Base-by-base conservation (phyloP, 352 stramenopile species). In the Globisporangium echinulatum region DNA sequence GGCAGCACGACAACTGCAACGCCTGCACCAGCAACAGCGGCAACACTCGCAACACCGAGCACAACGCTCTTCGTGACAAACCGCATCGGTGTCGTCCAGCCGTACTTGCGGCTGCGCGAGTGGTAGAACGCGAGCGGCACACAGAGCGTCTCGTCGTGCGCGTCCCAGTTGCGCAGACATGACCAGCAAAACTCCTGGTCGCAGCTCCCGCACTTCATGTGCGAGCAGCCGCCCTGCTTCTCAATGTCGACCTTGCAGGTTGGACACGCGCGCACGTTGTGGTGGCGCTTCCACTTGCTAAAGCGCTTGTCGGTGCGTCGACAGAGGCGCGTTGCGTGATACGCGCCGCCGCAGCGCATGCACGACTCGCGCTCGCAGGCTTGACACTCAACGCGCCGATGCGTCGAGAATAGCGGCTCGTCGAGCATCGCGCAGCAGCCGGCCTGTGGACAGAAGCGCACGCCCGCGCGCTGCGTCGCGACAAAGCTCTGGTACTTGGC, bases 181-280 rank as follows among this genome's bases (percentile, higher is more conserved):
- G 72, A 73, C 85, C 85, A 94, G 63, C 85, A 94, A 46, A 94
- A 94, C 70, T 92, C 82, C 48, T 87, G 68, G 62, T 91, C 84
- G 60, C 84, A 94, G 61, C 92, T 82, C 49, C 89, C 81, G 69
- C 84, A 94, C 61, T 85, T 85, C 84, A 94, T 94, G 72, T 94
- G 84, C 42, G 71, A 77, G 70, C 84, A 94, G 10, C 84, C 84
- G n/a, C 84, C 84, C 14, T 89, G 79, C 67, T 94, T 94, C 52
- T 94, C 84, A 63, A 94, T 94, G 58, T 76, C 72, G 33, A 69
- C 63, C 54, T 78, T 75, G 74, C 84, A 94, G 56, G 62, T 75
- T 19, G 84, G 84, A 50, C 84, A 94, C 33, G 66, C 68, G 40
- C 80, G 82, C 17, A 92, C 84, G 52, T 93, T 79, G 65, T 84